Conservation (phyloP, 768 basidiomycete genomes). For the Trametes cingulata region DNA sequence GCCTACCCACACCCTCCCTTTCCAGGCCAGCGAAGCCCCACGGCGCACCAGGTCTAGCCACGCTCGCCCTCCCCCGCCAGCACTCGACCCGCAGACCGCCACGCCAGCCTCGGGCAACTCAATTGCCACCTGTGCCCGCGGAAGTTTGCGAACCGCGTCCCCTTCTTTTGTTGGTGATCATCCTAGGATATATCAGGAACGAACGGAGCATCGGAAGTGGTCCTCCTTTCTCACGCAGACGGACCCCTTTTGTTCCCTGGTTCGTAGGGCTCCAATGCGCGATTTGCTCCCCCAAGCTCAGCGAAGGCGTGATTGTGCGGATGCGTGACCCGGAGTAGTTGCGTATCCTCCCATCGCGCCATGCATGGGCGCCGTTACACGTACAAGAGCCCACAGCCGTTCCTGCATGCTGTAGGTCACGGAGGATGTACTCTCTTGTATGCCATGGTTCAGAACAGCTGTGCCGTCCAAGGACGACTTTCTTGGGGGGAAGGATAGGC, state of each 20-base stretch:
- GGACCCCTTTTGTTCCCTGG: conserved; percentile 18
- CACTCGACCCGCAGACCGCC: conserved; percentile 1
- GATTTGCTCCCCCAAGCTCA: conserved; percentile 1
- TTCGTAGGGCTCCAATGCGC: background rate
- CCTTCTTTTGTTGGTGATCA: conserved; percentile 25
- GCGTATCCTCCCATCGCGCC: background rate
- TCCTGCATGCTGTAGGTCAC: background rate
- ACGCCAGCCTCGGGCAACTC: conserved; percentile 3
- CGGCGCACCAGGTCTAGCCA: conserved; percentile 2
- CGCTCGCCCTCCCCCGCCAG: conserved; percentile 6
- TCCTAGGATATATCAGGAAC: conserved; percentile 20
- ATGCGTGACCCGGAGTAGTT: conserved; percentile 5
- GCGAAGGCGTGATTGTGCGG: conserved; percentile 15
- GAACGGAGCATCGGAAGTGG: conserved; percentile 19
- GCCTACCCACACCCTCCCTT: conserved; percentile 16
- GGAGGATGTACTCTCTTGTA: background rate
- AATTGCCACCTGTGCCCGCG: conserved; percentile 8
- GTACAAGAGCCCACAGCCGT: conserved; percentile 3
- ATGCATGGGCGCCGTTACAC: conserved; percentile 3
- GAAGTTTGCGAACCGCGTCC: conserved; percentile 8
- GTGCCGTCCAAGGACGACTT: background rate
- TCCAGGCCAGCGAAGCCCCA: conserved; percentile 3
- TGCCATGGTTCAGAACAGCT: background rate
- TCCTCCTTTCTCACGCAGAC: conserved; percentile 12
- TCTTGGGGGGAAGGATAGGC: background rate